Percentiles rank a stretch among this genome's conserved stretches.
phyloP scores from a whole-genome alignment of 1,139 yeast species.

The Yarrowia galli region DNA sequence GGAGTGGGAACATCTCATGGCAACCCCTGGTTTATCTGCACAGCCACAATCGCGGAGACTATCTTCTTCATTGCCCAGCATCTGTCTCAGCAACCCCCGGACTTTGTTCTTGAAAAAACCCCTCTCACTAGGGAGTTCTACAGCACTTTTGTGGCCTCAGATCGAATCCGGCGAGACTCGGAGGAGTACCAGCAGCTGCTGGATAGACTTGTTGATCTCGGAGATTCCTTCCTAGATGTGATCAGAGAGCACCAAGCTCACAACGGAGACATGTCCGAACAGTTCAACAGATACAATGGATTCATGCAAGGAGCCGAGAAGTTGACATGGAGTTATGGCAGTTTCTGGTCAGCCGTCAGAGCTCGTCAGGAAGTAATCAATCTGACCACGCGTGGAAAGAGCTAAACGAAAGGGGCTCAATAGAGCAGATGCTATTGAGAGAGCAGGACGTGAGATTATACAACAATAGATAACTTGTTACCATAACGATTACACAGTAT shows the following conservation, averaged over 20 bases:
- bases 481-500: too few relatives aligned
- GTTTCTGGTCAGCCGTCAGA: constrained; percentile 74
- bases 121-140: constrained; percentile 44
- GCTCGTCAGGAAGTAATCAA: constrained; percentile 42
- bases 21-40: constrained; percentile 94
- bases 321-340: constrained; percentile 91
- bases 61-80: constrained; percentile 52
- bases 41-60: constrained; percentile 77
- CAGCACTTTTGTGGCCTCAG: constrained; percentile 45
- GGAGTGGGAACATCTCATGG: constrained; percentile 79
- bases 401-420: too few relatives aligned
- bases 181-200: constrained; percentile 43
- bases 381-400: not conserved
- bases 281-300: constrained; percentile 81
- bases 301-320: constrained; percentile 86
- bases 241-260: constrained; percentile 74
- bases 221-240: constrained; percentile 78
- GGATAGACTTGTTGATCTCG: constrained; percentile 53
- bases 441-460: too few relatives aligned
- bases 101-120: constrained; percentile 48
- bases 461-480: too few relatives aligned
- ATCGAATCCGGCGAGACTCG: constrained; percentile 40
- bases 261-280: constrained; percentile 87
- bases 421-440: too few relatives aligned
- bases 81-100: constrained; percentile 49